phyloP scores from a whole-genome alignment of 2,329 filamentous ascomycete species.

The Aaosphaeria pasadenensis region DNA sequence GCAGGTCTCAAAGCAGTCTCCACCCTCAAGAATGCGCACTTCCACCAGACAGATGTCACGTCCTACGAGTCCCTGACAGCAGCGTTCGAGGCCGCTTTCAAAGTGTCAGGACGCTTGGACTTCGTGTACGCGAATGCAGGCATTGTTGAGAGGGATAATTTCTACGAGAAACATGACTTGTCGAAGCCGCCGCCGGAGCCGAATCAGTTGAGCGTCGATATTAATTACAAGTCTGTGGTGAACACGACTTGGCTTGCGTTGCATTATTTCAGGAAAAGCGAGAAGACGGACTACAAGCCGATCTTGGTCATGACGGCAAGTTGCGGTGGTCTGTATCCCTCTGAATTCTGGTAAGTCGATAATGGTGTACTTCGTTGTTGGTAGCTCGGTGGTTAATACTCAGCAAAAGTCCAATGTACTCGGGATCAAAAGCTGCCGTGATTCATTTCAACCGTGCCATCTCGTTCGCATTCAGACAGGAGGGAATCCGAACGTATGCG shows the following conservation, averaged over 20 bases:
- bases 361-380: not conserved
- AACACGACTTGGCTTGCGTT: constrained; percentile 41
- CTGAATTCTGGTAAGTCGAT: constrained; percentile 19
- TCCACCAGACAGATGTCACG: constrained; percentile 40
- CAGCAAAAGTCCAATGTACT: constrained; percentile 21
- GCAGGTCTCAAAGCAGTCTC: constrained; percentile 29
- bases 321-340: constrained; percentile 39
- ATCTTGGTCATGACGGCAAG: constrained; percentile 38
- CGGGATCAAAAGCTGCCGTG: constrained; percentile 33
- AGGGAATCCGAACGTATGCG: constrained; percentile 40
- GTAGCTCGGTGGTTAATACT: constrained; percentile 1
- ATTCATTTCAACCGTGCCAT: constrained; percentile 41
- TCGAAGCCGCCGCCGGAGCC: constrained; percentile 25
- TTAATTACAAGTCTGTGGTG: constrained; percentile 37
- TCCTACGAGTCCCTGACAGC: constrained; percentile 32
- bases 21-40: constrained; percentile 28
- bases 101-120: constrained; percentile 37
- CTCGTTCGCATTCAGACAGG: constrained; percentile 29
- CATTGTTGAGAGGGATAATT: constrained; percentile 42
- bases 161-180: constrained; percentile 36
- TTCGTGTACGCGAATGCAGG: constrained; percentile 52
- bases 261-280: constrained; percentile 39
- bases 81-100: constrained; percentile 40
- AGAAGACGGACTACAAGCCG: constrained; percentile 14
- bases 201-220: constrained; percentile 35